Conservation (phyloP, 1,284 basidiomycete genomes). For the Cerioporus squamosus region DNA sequence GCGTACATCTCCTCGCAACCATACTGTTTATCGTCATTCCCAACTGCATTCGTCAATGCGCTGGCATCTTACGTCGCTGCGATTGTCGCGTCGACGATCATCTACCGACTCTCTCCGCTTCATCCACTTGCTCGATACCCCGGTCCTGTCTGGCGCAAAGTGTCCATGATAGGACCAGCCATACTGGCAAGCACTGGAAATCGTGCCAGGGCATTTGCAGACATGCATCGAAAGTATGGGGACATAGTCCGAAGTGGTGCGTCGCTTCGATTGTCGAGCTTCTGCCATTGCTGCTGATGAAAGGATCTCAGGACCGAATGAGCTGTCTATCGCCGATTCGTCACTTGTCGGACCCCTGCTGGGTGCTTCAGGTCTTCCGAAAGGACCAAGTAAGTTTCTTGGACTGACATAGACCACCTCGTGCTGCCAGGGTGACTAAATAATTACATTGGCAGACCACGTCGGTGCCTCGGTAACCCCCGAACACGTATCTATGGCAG, state of each 20-base stretch:
- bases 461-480: not conserved
- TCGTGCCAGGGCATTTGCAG: not conserved
- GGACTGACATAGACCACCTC: no score
- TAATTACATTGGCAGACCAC: not conserved
- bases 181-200: not conserved
- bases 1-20: not conserved
- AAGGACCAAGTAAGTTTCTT: slow-evolving; percentile 2
- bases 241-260: not conserved
- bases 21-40: not conserved
- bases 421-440: not conserved
- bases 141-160: not conserved
- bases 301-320: not conserved
- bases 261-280: not conserved
- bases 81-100: not conserved
- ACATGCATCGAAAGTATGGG: not conserved
- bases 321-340: not conserved
- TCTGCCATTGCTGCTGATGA: no score
- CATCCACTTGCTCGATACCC: not conserved
- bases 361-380: slow-evolving; percentile 8
- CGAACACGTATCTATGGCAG: slow-evolving; percentile 21
- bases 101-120: not conserved
- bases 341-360: not conserved
- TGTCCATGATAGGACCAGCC: not conserved
- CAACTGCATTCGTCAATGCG: not conserved
- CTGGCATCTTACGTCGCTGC: not conserved